Base-by-base conservation (phyloP, 345 rosid genomes). In the Sisymbrium irio region DNA sequence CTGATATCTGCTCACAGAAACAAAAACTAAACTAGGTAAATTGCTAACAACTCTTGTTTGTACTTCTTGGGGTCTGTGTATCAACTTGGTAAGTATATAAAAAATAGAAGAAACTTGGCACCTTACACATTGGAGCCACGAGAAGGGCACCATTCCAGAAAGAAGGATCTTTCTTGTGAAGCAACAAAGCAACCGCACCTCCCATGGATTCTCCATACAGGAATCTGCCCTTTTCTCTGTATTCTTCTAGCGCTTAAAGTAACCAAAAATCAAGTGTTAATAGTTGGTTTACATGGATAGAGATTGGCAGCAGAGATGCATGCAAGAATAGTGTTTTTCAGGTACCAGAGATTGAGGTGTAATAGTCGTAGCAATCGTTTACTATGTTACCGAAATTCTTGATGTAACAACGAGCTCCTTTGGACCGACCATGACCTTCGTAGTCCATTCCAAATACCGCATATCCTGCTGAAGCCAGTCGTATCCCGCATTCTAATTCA, bases 171-270 rank as follows among this genome's bases (percentile, higher is more conserved):
- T 87, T 93, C 81, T 71, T 87, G 85, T 91, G 97, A 19, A 93
- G 86, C 42, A 93, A 79, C 35, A 93, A 77, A 39, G 92, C 74
- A 42, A 93, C 97, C 11, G 98, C 98, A 37, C 97, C 98, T 75
- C 97, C 98, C 98, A 93, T 91, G 22, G 97, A 93, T 70, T 93
- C 98, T 10, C 98, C 97, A 39, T 89, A 93, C 70, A 93, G 76
- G 85, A 91, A 91, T 78, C 96, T 84, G 50, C 82, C 76, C 80
- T 88, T 93, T 27, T 81, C 79, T 62, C 72, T 78, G 80, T 86
- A 91, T 49, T 80, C 88, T 69, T 82, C 86, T 59, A 71, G 83
- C 10, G 79, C 97, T 88, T 30, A 4, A 30, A 4, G 80, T 3
- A 27, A 6, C 57, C 25, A 17, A 14, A 40, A 65, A 74, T 25